Evolutionary conservation across 139 green algal species (phyloP).

Genomic region (Deuterostichococcus epilithicus): DNA sequence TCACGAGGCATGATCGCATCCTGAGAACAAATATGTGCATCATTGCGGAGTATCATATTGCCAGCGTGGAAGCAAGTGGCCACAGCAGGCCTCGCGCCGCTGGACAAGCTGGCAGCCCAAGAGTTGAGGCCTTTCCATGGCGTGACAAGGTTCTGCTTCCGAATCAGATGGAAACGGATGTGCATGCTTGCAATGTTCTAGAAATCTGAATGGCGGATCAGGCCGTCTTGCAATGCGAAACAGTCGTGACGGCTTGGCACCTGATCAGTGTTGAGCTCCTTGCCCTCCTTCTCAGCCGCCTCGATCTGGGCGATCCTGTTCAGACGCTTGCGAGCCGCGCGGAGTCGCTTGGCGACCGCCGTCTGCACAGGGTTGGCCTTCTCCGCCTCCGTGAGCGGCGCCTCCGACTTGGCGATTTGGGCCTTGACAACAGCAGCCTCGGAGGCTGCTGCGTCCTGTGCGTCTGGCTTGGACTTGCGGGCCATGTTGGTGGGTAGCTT

Average conservation of each 20-base stretch:
- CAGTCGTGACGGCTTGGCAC: conserved; percentile 2
- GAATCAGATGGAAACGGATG: no score
- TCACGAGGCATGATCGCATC: no score
- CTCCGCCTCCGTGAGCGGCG: neutral
- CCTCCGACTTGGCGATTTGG: neutral
- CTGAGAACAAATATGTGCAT: no score
- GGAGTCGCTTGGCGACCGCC: conserved; percentile 18
- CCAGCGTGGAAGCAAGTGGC: neutral
- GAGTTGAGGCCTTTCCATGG: neutral
- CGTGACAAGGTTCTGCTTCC: no score
- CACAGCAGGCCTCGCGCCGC: neutral
- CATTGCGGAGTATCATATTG: neutral
- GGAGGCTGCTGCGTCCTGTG: no score
- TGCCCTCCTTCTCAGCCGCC: conserved; percentile 21
- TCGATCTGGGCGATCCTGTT: conserved; percentile 31
- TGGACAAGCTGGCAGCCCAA: neutral
- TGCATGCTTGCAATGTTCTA: no score
- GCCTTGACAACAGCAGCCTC: neutral
- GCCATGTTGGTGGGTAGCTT: conserved; percentile 2
- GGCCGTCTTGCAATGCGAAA: no score
- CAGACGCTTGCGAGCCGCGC: conserved; percentile 29
- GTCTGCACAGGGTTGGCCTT: conserved; percentile 6
- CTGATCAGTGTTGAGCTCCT: conserved; percentile 41
- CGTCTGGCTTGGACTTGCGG: neutral
- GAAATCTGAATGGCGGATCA: no score